phyloP scores from a whole-genome alignment of 306 rosid species.

The Acacia confusa region DNA sequence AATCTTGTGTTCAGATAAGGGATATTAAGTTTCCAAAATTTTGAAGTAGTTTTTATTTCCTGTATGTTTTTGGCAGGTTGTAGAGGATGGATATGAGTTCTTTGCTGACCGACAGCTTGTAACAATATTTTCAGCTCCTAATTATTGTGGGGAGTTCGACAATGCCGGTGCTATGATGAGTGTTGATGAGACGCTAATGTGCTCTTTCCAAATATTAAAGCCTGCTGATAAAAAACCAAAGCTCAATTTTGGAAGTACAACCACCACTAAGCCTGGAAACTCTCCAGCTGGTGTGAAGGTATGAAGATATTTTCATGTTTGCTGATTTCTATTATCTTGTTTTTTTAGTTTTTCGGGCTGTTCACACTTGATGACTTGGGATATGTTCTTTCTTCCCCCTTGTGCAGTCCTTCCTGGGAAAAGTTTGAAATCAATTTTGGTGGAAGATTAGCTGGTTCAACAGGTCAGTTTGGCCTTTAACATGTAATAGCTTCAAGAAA shows the following conservation, averaged over 20 bases:
- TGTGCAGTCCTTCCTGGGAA: conserved; percentile 74
- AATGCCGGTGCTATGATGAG: conserved; percentile 99
- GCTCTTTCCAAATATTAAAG: conserved; percentile 95
- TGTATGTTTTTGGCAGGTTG: conserved; percentile 61
- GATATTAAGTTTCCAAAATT: conserved; percentile 4
- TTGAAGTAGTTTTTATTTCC: conserved; percentile 23
- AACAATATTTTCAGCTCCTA: conserved; percentile 94
- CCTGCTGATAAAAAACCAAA: conserved; percentile 68
- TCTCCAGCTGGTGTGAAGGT: conserved; percentile 64
- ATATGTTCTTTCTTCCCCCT: neutral
- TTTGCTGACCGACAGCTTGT: conserved; percentile 86
- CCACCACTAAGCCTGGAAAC: conserved; percentile 76
- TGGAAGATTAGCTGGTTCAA: conserved; percentile 31
- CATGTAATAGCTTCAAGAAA: conserved; percentile 33
- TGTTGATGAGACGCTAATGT: conserved; percentile 91
- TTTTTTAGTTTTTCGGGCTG: neutral
- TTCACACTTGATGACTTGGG: neutral
- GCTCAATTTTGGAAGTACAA: conserved; percentile 61
- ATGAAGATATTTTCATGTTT: conserved; percentile 29
- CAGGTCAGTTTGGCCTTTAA: conserved; percentile 43
- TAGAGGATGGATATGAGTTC: conserved; percentile 93
- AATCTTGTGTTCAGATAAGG: neutral
- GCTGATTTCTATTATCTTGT: neutral
- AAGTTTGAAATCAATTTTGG: conserved; percentile 47
- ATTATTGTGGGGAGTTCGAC: conserved; percentile 93